A percentile compares a stretch with the other conserved stretches of the same genome.
Evolutionary conservation across 2,329 filamentous ascomycete species (phyloP).

Genomic region (Aspergillus sp.): DNA sequence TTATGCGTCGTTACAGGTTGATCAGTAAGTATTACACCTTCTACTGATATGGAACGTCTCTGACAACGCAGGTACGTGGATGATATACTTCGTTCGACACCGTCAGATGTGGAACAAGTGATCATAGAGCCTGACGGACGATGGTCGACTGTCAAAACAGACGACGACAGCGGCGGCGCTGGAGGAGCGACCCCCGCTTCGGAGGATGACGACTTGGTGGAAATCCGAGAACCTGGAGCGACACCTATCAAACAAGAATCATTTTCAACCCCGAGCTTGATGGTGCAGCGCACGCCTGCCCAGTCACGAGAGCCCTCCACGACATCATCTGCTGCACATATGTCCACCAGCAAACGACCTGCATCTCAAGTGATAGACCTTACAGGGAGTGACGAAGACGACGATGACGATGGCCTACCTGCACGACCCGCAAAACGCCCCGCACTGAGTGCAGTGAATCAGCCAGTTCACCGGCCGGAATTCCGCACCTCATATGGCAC

Average conservation of each 20-base stretch:
- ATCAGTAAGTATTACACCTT: slow-evolving; percentile 63
- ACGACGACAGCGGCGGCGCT: slow-evolving; percentile 38
- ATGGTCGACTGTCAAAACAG: slow-evolving; percentile 59
- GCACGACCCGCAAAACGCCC: slow-evolving; percentile 33
- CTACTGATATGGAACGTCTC: neutral
- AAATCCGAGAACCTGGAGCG: slow-evolving; percentile 42
- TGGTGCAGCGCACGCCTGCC: slow-evolving; percentile 31
- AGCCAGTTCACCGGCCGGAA: slow-evolving; percentile 20
- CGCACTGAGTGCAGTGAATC: slow-evolving; percentile 20
- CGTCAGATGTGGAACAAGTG: slow-evolving; percentile 72
- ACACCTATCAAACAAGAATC: slow-evolving; percentile 38
- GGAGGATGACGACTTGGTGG: slow-evolving; percentile 51
- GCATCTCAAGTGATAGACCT: slow-evolving; percentile 53
- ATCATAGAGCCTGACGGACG: slow-evolving; percentile 82
- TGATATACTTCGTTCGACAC: slow-evolving; percentile 76
- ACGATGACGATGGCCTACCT: slow-evolving; percentile 49
- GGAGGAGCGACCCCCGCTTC: slow-evolving; percentile 36
- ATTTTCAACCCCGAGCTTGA: slow-evolving; percentile 16
- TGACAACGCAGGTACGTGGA: slow-evolving; percentile 67
- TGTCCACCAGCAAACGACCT: slow-evolving; percentile 45
- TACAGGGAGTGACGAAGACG: slow-evolving; percentile 46
- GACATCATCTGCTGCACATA: slow-evolving; percentile 32
- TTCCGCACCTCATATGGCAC: slow-evolving; percentile 19
- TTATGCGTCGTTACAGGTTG: slow-evolving; percentile 79
- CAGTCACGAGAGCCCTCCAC: slow-evolving; percentile 39